Evolutionary conservation across 306 rosid genomes (phyloP), one percentile per base, ranked within the genome.

Genomic region (Carpinus viminea): DNA sequence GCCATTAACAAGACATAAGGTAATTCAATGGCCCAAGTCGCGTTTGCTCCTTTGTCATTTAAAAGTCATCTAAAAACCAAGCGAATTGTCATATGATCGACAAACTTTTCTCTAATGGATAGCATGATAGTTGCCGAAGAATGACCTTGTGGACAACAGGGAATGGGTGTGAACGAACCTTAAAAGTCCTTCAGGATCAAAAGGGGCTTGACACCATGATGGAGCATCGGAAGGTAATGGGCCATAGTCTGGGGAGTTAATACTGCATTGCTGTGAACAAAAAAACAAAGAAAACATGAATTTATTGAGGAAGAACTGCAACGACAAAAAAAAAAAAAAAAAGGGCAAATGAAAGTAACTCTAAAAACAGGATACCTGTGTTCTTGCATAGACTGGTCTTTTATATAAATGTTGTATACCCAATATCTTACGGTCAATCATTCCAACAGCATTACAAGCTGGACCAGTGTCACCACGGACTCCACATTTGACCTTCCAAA

Each of bases 181-280:
- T 73, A 96, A 79, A 72, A 96, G 83, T 69, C 99, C 99, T 90
- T 96, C 99, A 5, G 99, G 99, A 83, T 96, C 99, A 86, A 91
- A 96, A 76, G 99, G 98, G 73, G 99, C 93, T 79, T 93, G 98
- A 75, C 99, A 96, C 99, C 99, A 96, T 17, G 98, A 75, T 75
- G 99, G 99, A 83, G 99, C 97, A 86, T 81, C 85, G 53, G 87
- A 83, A 76, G 99, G 98, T 81, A 93, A 71, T 18, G 97, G 99
- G 51, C 99, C 98, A 78, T 87, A 77, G 73, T 84, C 87, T 10
- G 99, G 99, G 50, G 96, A 88, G 80, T 91, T 90, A 18, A 91
- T 88, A 75, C 98, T 96, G 84, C 99, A 96, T 81, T 91, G 88
- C 99, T 96, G 76, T 76, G 62, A 78, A 75, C 24, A 4, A 79